Conservation (phyloP, 106 monocot species). For the Acanthochlamys bracteata region DNA sequence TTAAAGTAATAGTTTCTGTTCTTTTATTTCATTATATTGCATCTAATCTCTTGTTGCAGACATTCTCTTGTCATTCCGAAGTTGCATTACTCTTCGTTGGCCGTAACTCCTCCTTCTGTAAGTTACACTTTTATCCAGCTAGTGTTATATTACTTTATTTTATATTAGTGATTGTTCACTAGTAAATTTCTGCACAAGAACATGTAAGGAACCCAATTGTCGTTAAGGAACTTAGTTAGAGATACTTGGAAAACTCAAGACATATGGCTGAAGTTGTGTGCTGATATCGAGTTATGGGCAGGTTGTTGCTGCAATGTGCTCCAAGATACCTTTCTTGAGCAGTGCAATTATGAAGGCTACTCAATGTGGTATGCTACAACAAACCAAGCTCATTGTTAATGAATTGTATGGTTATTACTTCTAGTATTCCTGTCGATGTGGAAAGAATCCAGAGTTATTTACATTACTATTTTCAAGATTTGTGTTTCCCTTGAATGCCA, state of each 20-base stretch:
- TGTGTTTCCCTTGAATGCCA: too few species aligned
- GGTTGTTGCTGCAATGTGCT: conserved; percentile 82
- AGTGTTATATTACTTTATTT: neutral
- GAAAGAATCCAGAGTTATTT: too few species aligned
- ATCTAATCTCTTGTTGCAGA: conserved; percentile 27
- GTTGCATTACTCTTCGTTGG: conserved; percentile 63
- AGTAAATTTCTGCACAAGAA: too few species aligned
- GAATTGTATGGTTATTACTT: neutral
- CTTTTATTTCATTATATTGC: neutral
- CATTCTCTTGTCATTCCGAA: conserved; percentile 88
- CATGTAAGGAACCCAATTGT: too few species aligned
- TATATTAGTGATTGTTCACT: too few species aligned
- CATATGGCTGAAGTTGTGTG: neutral
- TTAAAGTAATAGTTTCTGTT: neutral
- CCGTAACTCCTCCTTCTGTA: conserved; percentile 67
- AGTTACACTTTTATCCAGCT: conserved; percentile 11
- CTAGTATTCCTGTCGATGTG: neutral
- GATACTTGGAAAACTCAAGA: too few species aligned
- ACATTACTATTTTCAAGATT: too few species aligned
- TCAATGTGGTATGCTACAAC: conserved; percentile 44
- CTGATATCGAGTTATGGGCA: conserved; percentile 15
- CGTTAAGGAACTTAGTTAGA: too few species aligned
- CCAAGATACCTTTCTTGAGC: conserved; percentile 76
- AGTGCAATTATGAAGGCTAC: conserved; percentile 91
- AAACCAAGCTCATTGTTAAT: neutral